Evolutionary conservation across 495 filamentous ascomycete species (phyloP), one percentile per base, ranked within the genome.

Genomic region (Xylaria curta): DNA sequence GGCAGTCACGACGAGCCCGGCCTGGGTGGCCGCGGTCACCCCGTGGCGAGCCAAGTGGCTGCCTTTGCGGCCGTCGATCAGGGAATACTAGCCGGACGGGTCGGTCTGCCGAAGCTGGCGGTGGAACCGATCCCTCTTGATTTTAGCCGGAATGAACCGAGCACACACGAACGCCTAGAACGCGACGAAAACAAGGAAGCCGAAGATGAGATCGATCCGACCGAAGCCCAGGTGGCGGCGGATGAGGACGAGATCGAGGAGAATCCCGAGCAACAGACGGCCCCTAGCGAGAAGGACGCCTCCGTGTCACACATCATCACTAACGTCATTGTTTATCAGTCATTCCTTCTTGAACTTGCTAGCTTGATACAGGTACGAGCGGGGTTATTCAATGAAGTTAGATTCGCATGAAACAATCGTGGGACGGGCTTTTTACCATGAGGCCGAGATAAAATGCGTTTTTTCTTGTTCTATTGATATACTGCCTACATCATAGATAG

Each of bases 291-390:
- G 56, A 84, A 83, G 73, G 83, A 86, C 31, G 89, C 91, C 15
- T 95, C 90, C 19, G 86, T 99, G 6, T 93, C 92, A 63, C 94
- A 98, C 79, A 87, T 98, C 2, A 83, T 99, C 66, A 98, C 96
- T 7, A 93, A 93, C 75, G 86, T 89, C 26, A 87, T 92, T 58
- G 84, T 93, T 65, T 82, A 92, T 73, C 91, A 93, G 78, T 93
- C 97, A 73, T 99, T 99, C 79, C 81, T 97, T 7, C 83, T 98
- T 54, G 96, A 99, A 82, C 78, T 98, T 46, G 91, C 94, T 3
- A 95, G 95, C 10, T 81, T 97, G 76, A 87, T 97, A 65, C 94
- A 98, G 76, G 91, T 94, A 13, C 85, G 96, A 65, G 93, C 94
- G 3, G 92, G 91, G 62, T 76, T 98, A 49, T 97, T 98, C 82